A percentile compares a stretch with the other conserved stretches of the same genome.
phyloP scores from a whole-genome alignment of 1,284 basidiomycete species.

The Leccinum fallax region DNA sequence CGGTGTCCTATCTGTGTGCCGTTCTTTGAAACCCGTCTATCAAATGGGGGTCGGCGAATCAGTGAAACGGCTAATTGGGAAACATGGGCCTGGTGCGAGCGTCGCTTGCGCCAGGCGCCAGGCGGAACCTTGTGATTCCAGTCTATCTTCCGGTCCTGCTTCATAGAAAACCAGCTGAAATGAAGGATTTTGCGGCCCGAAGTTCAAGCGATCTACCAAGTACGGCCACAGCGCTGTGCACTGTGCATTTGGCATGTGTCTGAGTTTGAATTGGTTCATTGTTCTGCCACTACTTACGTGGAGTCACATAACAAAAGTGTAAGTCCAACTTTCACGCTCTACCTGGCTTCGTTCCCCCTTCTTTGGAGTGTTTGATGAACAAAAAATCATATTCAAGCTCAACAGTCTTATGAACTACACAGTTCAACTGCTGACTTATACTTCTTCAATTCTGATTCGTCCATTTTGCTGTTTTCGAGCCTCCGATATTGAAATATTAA shows the following conservation, averaged over 20 bases:
- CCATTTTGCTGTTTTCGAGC: constrained; percentile 1
- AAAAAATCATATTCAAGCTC: constrained; percentile 70
- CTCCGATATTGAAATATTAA: background rate
- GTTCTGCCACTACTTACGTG: too few relatives aligned
- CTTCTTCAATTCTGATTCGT: constrained; percentile 67
- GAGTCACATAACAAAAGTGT: too few relatives aligned
- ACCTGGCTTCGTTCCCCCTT: too few relatives aligned
- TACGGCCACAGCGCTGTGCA: background rate
- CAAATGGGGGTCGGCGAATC: background rate
- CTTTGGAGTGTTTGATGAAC: constrained; percentile 48
- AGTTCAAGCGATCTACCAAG: background rate
- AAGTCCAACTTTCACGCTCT: too few relatives aligned
- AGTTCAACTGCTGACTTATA: constrained; percentile 53
- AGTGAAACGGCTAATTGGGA: background rate
- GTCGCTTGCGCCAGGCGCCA: background rate
- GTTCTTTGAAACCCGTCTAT: too few relatives aligned
- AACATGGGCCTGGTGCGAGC: background rate
- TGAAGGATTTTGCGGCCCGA: background rate
- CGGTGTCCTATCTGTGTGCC: background rate
- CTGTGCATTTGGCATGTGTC: too few relatives aligned
- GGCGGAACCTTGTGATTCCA: background rate
- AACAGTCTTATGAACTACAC: constrained; percentile 61
- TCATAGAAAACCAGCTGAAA: background rate
- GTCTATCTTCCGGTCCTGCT: background rate
- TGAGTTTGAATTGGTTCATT: too few relatives aligned